Conservation (phyloP, 805 yeast species). For the Lipomyces orientalis region DNA sequence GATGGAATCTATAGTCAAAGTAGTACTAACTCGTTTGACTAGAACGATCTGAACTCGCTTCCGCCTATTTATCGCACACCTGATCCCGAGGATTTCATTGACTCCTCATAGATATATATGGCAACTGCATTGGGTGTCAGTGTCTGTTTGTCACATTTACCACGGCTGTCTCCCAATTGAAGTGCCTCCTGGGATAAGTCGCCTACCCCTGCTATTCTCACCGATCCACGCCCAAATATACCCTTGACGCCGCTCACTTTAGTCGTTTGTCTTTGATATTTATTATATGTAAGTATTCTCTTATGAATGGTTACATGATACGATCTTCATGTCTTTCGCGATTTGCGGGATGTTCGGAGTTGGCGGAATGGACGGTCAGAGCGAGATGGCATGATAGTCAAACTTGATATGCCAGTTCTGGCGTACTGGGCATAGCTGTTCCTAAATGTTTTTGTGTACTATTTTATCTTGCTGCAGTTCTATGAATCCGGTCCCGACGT, state of each 20-base stretch:
- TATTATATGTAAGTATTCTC: neutral
- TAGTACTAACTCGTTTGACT: too few species aligned
- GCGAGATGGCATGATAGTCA: neutral
- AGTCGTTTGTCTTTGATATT: neutral
- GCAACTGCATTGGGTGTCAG: constrained; percentile 4
- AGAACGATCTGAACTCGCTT: too few species aligned
- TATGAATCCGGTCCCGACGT: neutral
- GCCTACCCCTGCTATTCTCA: neutral
- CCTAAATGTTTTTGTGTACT: neutral
- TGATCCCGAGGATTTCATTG: neutral
- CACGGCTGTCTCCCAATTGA: constrained; percentile 7
- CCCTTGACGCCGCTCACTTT: neutral
- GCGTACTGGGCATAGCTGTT: neutral
- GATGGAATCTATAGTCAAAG: neutral
- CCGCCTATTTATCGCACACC: neutral
- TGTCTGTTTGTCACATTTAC: constrained; percentile 8
- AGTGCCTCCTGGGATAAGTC: neutral
- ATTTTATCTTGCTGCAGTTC: neutral
- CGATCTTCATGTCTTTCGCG: neutral
- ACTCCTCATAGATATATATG: neutral
- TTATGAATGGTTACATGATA: neutral
- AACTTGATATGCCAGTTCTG: neutral
- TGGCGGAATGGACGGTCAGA: neutral
- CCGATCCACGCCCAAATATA: neutral
- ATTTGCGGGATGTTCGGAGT: neutral